Base-by-base conservation (phyloP, 495 filamentous ascomycete genomes). In the Hapsidospora chrysogenum region DNA sequence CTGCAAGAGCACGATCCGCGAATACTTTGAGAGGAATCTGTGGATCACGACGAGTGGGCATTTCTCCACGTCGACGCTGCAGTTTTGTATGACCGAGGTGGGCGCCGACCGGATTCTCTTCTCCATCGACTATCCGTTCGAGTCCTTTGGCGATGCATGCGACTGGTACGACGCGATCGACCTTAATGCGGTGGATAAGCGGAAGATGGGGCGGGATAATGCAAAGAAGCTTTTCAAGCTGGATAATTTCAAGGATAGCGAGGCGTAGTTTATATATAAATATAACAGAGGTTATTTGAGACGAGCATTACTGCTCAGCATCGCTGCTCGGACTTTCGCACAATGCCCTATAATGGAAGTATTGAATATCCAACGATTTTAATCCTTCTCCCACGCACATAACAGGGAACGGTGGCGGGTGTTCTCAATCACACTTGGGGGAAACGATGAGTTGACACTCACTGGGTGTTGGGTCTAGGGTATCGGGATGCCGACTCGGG, bases 11-110 rank as follows among this genome's bases (percentile, higher is more conserved):
- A 36, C 33, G 13, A 36, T 36, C 17, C 33, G 33, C 2, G 21
- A 75, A 37, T 76, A 76, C 43, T 76, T 75, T 42, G 65, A 54
- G 13, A 50, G 62, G 29, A 76, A 79, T 35, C 51, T 79, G 37
- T 77, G 62, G 53, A 66, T 77, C 39, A 78, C 74, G 0, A 77
- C 74, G 0, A 66, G 58, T 2, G 73, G 74, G 0, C 59, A 75
- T 40, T 79, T 78, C 45, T 67, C 60, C 14, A 75, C 68, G 7
- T 47, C 53, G 2, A 66, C 64, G 3, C 42, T 77, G 48, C 57
- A 64, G 50, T 63, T 53, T 51, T 50, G 68, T 9, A 49, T 70
- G 40, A 40, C 56, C 7, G 40, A 54, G 43, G 37, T 58, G n/a
- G 53, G 53, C 0, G 31, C 41, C 0, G 54, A 59, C 3, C 39